phyloP scores from a whole-genome alignment of 2,329 filamentous ascomycete species.

The Cryphonectria carpinicola region DNA sequence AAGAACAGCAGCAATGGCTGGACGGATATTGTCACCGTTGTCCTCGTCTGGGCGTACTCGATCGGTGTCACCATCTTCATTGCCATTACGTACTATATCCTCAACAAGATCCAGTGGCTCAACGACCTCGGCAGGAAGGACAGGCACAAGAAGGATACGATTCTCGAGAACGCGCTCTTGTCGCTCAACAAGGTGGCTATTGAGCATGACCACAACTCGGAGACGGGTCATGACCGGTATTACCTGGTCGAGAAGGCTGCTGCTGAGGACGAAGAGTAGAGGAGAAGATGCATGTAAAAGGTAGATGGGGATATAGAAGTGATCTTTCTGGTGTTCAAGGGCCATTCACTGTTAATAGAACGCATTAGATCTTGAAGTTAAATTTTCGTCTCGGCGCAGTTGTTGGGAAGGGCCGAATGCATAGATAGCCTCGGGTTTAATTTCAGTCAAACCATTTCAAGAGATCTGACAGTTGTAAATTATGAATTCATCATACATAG shows the following conservation, averaged over 20 bases:
- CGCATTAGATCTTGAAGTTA: too few relatives aligned
- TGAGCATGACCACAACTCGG: constrained; percentile 56
- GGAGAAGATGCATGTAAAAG: neutral
- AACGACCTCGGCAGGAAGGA: constrained; percentile 67
- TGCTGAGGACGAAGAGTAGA: constrained; percentile 29
- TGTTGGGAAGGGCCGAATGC: too few relatives aligned
- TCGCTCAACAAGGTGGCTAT: constrained; percentile 67
- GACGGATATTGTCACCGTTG: constrained; percentile 62
- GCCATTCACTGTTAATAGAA: neutral
- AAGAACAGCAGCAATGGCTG: constrained; percentile 44
- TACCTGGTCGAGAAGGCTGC: constrained; percentile 29
- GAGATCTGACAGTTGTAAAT: too few relatives aligned
- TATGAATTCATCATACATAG: too few relatives aligned
- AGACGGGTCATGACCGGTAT: constrained; percentile 21
- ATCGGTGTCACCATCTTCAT: constrained; percentile 68
- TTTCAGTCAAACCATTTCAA: too few relatives aligned
- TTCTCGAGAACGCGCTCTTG: constrained; percentile 68
- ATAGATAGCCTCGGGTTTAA: too few relatives aligned
- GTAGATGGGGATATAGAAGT: neutral
- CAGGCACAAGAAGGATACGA: constrained; percentile 63
- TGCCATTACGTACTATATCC: constrained; percentile 66
- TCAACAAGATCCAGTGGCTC: constrained; percentile 62
- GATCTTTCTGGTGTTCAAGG: neutral
- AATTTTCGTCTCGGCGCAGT: too few relatives aligned
- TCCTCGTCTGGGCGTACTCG: constrained; percentile 68